Base-by-base conservation (phyloP, 2,329 filamentous ascomycete genomes). In the Hortaea sp. region DNA sequence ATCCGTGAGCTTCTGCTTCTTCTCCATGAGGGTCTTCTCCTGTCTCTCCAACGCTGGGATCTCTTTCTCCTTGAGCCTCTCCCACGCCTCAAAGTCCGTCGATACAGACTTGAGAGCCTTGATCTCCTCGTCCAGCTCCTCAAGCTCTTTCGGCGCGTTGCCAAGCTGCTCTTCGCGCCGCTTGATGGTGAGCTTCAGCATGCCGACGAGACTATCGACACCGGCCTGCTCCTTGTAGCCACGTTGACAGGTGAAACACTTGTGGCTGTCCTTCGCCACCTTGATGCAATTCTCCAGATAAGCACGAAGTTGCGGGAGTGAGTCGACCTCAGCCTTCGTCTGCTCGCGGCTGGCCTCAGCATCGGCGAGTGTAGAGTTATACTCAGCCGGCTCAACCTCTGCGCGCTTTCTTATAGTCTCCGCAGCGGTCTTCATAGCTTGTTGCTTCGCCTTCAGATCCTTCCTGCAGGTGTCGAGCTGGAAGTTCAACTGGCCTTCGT, bases 241-340 rank as follows among this genome's bases (percentile, higher is more conserved):
- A 44, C 88, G 78, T 39, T 78, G 75, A 60, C 90, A 97, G 20
- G 92, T 78, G 31, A 79, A 76, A 63, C 90, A 97, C 55, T 87
- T 84, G 45, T 84, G 77, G 31, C 79, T 72, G 12, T 45, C 44
- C 29, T 84, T 74, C 7, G 85, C 76, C 20, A 74, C 34, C 29
- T 55, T 51, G 30, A 60, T 52, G 44, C 57, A 60, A 6, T 44
- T 40, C 31, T 59, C 44, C 7, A 61, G 54, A 39, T 59, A 60
- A 20, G 51, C 43, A 28, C 49, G 46, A 11, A 62, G 47, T 34
- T 45, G 42, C 9, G 48, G 48, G 29, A 58, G 48, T 7, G 49
- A 47, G 1, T 59, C 59, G 4, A 50, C 46, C 27, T 58, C 94
- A 10, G 82, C 75, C 41, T 81, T 77, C 51, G 89, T 72, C 29